These are phyloP conservation scores for Paragyromitra xinjiangensis DNA, from an alignment of 495 filamentous ascomycete genomes.

Conservation along the genomic window DNA sequence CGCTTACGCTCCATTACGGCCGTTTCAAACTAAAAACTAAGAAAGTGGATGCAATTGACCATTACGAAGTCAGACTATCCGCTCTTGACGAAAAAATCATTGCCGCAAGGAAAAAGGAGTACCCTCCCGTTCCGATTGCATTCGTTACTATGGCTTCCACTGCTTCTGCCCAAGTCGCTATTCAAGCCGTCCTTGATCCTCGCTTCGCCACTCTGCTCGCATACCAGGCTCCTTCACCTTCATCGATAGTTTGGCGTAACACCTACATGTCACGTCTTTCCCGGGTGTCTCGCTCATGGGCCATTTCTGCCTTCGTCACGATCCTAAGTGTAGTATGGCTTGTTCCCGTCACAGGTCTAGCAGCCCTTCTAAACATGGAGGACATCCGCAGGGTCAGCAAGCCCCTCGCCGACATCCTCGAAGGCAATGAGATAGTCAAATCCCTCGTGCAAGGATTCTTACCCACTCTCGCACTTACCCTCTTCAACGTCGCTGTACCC, in stretches of 20 bases:
- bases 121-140: constrained; percentile 78
- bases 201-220: constrained; percentile 84
- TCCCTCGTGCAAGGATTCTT: constrained; percentile 87
- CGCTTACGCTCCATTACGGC: constrained; percentile 79
- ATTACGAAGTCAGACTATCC: constrained; percentile 87
- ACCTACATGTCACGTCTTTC: constrained; percentile 81
- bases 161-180: constrained; percentile 87
- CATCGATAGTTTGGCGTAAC: constrained; percentile 91
- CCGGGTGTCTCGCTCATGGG: constrained; percentile 79
- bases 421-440: constrained; percentile 70
- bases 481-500: constrained; percentile 87
- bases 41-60: constrained; percentile 88
- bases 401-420: constrained; percentile 72
- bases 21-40: constrained; percentile 74
- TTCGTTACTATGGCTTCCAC: constrained; percentile 98
- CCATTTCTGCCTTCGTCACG: constrained; percentile 79
- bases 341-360: constrained; percentile 80
- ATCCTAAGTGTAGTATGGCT: constrained; percentile 91
- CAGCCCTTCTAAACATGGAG: constrained; percentile 77
- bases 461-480: constrained; percentile 81
- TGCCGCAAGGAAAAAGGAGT: constrained; percentile 76
- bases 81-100: constrained; percentile 80
- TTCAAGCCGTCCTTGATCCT: constrained; percentile 90
- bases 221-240: constrained; percentile 83
- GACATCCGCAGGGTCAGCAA: constrained; percentile 78